Evolutionary conservation across 2,329 filamentous ascomycete species (phyloP), one percentile per base, ranked within the genome.

Genomic region (Pseudonectria buxi): DNA sequence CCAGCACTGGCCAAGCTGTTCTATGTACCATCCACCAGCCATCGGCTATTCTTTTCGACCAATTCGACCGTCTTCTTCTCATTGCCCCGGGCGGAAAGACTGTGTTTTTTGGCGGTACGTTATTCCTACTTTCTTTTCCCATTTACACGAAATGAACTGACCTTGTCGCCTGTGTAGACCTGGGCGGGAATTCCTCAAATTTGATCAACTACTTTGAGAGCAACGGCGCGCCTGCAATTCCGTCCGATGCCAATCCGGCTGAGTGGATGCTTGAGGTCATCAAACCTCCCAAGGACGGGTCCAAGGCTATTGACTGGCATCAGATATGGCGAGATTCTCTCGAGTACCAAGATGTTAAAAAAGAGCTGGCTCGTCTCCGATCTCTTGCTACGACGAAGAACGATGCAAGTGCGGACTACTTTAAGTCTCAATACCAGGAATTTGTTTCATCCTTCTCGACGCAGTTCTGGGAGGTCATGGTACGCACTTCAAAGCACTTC

Each of bases 221-320:
- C 5, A 76, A 81, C 38, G 80, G 79, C 13, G 76, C 72, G 2
- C 63, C 67, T 1, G 56, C 65, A 11, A 78, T 77, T 30, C 65
- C 68, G 2, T 41, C 58, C 0, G 65, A 71, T 3, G 76, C 74
- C 4, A 83, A 83, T 41, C 78, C 78, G 0, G 80, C 79, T 0
- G 79, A 83, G 53, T 83, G 74, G 64, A 83, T 83, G 77, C 65
- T 83, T 3, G 44, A 63, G 9, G 56, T 58, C 6, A 63, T 59
- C 18, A 36, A 54, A 2, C 43, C 47, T 0, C 36, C 45, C 3
- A 39, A 40, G 2, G 50, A 48, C 1, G 56, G 49, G 1, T 44
- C 48, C 1, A 68, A 76, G 31, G 65, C 68, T 16, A 63, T 67
- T 15, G 64, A 73, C 41, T 74, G 69, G 70, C 60, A 63, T 9